phyloP scores from a whole-genome alignment of 441 rosid species.

The Mallotus japonicus region DNA sequence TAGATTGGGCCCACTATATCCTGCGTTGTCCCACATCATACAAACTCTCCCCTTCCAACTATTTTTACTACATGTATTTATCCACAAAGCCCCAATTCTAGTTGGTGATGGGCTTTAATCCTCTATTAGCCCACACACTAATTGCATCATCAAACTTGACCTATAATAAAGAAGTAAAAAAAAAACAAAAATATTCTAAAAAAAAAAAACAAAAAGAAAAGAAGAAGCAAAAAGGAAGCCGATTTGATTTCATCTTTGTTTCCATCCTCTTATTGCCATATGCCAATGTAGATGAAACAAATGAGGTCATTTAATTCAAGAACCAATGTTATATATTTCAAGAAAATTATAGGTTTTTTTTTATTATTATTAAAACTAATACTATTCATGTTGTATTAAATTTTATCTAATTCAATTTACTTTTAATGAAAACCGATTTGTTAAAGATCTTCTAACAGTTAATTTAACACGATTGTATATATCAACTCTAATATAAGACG shows the following conservation, averaged over 20 bases:
- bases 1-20: constrained; percentile 18
- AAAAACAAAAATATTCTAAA: not conserved
- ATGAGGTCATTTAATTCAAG: not conserved
- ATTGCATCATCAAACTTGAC: constrained; percentile 9
- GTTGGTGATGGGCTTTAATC: constrained; percentile 11
- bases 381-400: too few relatives aligned
- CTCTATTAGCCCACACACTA: not conserved
- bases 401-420: too few relatives aligned
- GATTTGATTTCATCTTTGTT: not conserved
- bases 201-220: not conserved
- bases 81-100: not conserved
- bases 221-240: too few relatives aligned
- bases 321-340: not conserved
- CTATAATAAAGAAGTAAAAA: not conserved
- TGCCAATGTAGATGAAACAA: not conserved
- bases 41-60: not conserved
- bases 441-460: too few relatives aligned
- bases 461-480: too few relatives aligned
- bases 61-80: not conserved
- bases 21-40: constrained; percentile 15
- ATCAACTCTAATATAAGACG: too few relatives aligned
- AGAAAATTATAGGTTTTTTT: not conserved
- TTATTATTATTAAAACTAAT: too few relatives aligned
- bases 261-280: not conserved
- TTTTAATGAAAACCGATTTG: too few relatives aligned